Conservation (phyloP, 2,329 filamentous ascomycete species). For the Colletotrichum scovillei region DNA sequence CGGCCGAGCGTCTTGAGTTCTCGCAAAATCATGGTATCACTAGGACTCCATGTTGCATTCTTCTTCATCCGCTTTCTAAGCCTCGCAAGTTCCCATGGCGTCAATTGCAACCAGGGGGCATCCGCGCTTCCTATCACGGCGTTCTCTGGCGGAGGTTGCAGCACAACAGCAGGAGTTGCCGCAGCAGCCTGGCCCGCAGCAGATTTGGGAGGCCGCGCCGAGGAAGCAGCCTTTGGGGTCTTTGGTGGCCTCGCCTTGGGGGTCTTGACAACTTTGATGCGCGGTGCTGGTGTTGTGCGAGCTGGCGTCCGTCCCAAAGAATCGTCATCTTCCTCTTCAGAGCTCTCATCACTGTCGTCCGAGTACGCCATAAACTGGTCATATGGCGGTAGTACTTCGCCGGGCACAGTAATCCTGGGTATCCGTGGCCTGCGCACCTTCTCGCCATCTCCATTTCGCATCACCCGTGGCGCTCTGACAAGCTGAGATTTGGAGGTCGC, state of each 20-base stretch:
- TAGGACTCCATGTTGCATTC: conserved; percentile 87
- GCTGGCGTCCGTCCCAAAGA: conserved; percentile 44
- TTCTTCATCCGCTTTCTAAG: conserved; percentile 91
- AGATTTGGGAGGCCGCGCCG: conserved; percentile 40
- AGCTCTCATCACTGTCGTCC: conserved; percentile 64
- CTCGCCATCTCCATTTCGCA: conserved; percentile 57
- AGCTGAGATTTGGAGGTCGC: conserved; percentile 63
- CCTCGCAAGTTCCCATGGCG: conserved; percentile 72
- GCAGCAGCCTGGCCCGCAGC: conserved; percentile 45
- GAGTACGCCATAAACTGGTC: conserved; percentile 71
- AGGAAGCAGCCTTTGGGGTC: conserved; percentile 50
- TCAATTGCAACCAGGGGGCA: conserved; percentile 74
- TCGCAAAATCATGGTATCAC: conserved; percentile 85
- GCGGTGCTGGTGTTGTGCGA: conserved; percentile 49
- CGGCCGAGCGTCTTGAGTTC: conserved; percentile 79
- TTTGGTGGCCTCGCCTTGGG: conserved; percentile 47
- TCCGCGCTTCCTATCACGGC: conserved; percentile 68
- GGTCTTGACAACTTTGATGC: conserved; percentile 61
- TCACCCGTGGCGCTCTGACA: conserved; percentile 58
- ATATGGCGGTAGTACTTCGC: conserved; percentile 74
- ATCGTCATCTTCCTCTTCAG: conserved; percentile 55
- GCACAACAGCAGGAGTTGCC: conserved; percentile 48
- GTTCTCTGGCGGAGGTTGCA: conserved; percentile 70
- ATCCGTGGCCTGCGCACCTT: conserved; percentile 58
- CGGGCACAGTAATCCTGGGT: conserved; percentile 73